A percentile compares a stretch with the other conserved stretches of the same genome.
These are phyloP conservation scores for Sarcomyxa edulis DNA, from an alignment of 768 basidiomycete genomes.

Conservation along the genomic window DNA sequence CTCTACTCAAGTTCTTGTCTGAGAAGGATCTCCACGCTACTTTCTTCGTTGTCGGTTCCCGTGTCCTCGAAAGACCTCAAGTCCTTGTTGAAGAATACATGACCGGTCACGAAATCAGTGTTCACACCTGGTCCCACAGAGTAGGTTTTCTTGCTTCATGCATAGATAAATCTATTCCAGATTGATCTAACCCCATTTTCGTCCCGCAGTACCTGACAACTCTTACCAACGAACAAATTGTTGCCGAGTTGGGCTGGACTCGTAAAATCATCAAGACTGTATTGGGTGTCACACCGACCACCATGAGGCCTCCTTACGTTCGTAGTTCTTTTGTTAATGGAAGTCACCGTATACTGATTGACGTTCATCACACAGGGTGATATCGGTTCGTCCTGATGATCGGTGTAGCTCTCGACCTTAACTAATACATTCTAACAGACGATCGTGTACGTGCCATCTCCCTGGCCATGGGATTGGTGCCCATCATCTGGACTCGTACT, in stretches of 20 bases:
- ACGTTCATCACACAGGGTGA: too few relatives aligned
- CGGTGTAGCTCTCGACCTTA: constrained; percentile 1
- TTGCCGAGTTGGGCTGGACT: constrained; percentile 93
- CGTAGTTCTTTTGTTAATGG: too few relatives aligned
- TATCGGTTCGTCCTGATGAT: constrained; percentile 39
- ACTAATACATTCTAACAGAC: constrained; percentile 37
- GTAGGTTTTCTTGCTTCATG: constrained; percentile 24
- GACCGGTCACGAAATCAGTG: constrained; percentile 73
- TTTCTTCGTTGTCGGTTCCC: constrained; percentile 86
- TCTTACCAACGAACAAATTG: constrained; percentile 76
- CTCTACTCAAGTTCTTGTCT: constrained; percentile 67
- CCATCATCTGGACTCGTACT: constrained; percentile 84
- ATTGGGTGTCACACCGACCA: constrained; percentile 70
- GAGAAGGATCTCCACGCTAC: constrained; percentile 66
- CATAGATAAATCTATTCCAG: constrained; percentile 10
- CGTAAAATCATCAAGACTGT: constrained; percentile 76
- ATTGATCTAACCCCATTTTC: too few relatives aligned
- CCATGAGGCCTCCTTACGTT: constrained; percentile 78
- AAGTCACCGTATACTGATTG: too few relatives aligned
- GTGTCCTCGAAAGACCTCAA: constrained; percentile 71
- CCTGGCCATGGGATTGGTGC: constrained; percentile 85
- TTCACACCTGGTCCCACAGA: constrained; percentile 90
- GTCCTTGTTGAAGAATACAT: constrained; percentile 80
- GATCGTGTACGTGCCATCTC: constrained; percentile 90
- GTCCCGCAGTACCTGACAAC: constrained; percentile 51